Percentiles rank a stretch among this genome's conserved stretches.
These are phyloP conservation scores for Naganishia liquefaciens DNA, from an alignment of 1,284 basidiomycete genomes.

Conservation along the genomic window DNA sequence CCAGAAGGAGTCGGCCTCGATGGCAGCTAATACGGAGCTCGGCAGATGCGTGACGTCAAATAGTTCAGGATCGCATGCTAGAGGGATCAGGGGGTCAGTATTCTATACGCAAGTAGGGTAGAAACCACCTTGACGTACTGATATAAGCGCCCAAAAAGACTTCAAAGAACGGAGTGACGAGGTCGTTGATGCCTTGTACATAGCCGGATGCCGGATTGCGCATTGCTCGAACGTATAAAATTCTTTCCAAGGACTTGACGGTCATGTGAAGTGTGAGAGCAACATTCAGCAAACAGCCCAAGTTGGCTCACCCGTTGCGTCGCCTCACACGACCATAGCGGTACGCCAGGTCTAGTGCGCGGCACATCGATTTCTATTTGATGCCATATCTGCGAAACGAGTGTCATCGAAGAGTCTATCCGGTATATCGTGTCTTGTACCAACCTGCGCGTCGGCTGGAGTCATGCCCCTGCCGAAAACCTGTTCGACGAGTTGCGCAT, in stretches of 20 bases:
- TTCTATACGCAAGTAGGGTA: not conserved
- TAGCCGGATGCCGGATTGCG: conserved; percentile 94
- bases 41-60: conserved; percentile 80
- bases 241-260: conserved; percentile 78
- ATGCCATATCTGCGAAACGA: conserved; percentile 77
- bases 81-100: conserved; percentile 2
- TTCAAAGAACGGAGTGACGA: conserved; percentile 92
- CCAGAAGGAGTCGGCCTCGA: conserved; percentile 97
- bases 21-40: conserved; percentile 67
- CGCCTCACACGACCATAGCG: conserved; percentile 80
- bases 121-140: conserved; percentile 57
- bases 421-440: conserved; percentile 13
- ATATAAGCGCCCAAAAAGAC: conserved; percentile 88
- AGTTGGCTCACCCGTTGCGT: conserved; percentile 72
- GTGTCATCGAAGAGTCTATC: not conserved
- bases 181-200: conserved; percentile 96
- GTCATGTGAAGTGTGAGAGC: not conserved
- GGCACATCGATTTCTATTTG: conserved; percentile 97
- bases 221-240: conserved; percentile 96
- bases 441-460: conserved; percentile 71
- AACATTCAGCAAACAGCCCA: conserved; percentile 31
- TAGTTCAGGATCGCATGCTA: conserved; percentile 81
- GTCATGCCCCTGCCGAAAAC: conserved; percentile 85
- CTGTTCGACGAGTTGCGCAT: conserved; percentile 80
- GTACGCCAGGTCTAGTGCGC: conserved; percentile 84